Base-by-base conservation (phyloP, 1,139 yeast genomes). In the Taphrina confusa region DNA sequence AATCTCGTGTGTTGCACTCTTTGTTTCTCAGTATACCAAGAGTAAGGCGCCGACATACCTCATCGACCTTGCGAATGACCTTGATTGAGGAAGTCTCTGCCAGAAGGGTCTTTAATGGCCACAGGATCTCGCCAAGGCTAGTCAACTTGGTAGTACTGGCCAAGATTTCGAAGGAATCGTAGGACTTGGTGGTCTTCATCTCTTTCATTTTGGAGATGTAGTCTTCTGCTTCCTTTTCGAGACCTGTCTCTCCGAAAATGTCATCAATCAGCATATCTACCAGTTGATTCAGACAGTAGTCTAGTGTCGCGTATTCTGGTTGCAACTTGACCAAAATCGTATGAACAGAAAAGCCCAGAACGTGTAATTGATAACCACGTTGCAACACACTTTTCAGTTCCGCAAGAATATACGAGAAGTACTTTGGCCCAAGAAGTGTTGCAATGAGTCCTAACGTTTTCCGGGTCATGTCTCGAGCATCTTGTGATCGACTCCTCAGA, bases 141-240 rank as follows among this genome's bases (percentile, higher is more conserved):
- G 77, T 71, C 64, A 91, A 75, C n/a, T 80, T 75, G 44, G 91
- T 80, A 68, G 84, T 82, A 5, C 82, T 73, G 0, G 96, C 80
- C 51, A 91, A 70, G 20, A 90, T 75, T 71, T 91, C 96, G 39
- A 85, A 94, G 4, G 95, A 84, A 67, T 92, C 97, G 70, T 77
- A 87, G 76, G 96, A 86, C 73, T 88, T 90, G 69, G 88, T 88
- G 67, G 83, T 85, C 69, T 88, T 90, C 42, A 92, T 94, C 75
- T 92, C 98, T 68, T 87, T 88, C 84, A 90, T 87, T 64, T 84
- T 84, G 55, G 89, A 84, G 57, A 81, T 82, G 69, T 92, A 92
- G 27, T 91, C 96, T 65, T 90, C 97, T 14, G 94, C 91, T 66
- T 92, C 98, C 71, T 94, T 92, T 70, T 92, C 98, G 69, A 85